Evolutionary conservation across 768 basidiomycete species (phyloP).

Genomic region (Chalciporus chontae): DNA sequence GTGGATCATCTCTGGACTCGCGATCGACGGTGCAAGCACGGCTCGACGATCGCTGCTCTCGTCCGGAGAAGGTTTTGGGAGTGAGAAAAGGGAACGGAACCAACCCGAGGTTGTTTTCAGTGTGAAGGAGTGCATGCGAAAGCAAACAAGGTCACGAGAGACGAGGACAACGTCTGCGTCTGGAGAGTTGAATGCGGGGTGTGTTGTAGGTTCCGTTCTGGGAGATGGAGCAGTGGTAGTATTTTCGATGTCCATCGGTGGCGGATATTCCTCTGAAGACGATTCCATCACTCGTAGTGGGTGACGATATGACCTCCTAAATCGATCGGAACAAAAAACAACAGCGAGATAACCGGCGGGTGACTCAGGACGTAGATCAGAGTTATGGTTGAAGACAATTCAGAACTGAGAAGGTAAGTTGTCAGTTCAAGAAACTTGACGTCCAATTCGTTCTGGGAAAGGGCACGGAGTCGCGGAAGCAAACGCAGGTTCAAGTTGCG

Average conservation of each 20-base stretch:
- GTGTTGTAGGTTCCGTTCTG: slow-evolving; percentile 28
- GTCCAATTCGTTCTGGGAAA: too few species aligned
- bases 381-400: too few species aligned
- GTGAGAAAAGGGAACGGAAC: slow-evolving; percentile 51
- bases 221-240: neutral
- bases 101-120: slow-evolving; percentile 62
- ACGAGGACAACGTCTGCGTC: slow-evolving; percentile 57
- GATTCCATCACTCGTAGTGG: slow-evolving; percentile 4
- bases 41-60: neutral
- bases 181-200: slow-evolving; percentile 48
- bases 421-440: too few species aligned
- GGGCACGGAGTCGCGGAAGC: neutral
- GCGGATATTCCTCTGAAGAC: slow-evolving; percentile 6
- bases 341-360: too few species aligned
- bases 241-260: neutral
- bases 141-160: slow-evolving; percentile 45
- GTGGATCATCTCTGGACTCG: slow-evolving; percentile 40
- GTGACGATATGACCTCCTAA: too few species aligned
- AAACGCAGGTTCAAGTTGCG: neutral
- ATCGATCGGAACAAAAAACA: too few species aligned
- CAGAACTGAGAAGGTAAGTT: too few species aligned
- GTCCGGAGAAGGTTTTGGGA: slow-evolving; percentile 39
- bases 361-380: too few species aligned
- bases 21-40: slow-evolving; percentile 9
- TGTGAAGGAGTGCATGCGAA: slow-evolving; percentile 57